These are phyloP conservation scores for Rhodamnia argentea DNA, from an alignment of 345 rosid genomes.

Conservation along the genomic window DNA sequence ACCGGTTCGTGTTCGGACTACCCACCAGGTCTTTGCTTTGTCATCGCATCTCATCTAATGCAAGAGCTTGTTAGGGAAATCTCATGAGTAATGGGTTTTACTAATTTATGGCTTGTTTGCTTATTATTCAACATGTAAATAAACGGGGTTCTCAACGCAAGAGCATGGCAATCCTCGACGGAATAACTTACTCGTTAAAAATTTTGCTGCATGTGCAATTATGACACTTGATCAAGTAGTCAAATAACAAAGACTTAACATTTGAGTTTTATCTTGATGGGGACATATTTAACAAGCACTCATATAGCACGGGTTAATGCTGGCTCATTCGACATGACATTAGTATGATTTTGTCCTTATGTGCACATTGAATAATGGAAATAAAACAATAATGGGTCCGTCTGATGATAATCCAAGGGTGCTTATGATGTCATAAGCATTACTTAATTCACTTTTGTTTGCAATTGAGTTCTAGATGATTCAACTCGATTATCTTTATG, in stretches of 20 bases:
- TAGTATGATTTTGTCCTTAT: too few relatives aligned
- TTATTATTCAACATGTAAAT: background rate
- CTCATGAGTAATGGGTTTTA: background rate
- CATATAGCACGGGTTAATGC: background rate
- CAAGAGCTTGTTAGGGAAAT: background rate
- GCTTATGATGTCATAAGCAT: too few relatives aligned
- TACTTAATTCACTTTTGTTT: too few relatives aligned
- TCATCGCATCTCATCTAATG: background rate
- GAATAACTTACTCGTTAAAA: background rate
- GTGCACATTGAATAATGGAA: too few relatives aligned
- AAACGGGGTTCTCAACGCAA: background rate
- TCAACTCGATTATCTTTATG: background rate
- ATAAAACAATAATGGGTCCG: too few relatives aligned
- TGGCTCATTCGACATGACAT: too few relatives aligned
- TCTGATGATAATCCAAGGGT: too few relatives aligned
- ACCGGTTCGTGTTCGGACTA: background rate
- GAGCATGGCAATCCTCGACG: background rate
- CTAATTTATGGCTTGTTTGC: background rate
- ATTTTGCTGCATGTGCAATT: background rate
- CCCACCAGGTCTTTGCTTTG: background rate
- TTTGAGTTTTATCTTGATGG: background rate
- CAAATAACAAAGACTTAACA: background rate
- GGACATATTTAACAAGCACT: background rate
- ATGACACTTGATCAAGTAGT: background rate
- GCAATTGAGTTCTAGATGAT: background rate